These are phyloP conservation scores for Tylopilus sp. DNA, from an alignment of 768 basidiomycete species.

Conservation along the genomic window DNA sequence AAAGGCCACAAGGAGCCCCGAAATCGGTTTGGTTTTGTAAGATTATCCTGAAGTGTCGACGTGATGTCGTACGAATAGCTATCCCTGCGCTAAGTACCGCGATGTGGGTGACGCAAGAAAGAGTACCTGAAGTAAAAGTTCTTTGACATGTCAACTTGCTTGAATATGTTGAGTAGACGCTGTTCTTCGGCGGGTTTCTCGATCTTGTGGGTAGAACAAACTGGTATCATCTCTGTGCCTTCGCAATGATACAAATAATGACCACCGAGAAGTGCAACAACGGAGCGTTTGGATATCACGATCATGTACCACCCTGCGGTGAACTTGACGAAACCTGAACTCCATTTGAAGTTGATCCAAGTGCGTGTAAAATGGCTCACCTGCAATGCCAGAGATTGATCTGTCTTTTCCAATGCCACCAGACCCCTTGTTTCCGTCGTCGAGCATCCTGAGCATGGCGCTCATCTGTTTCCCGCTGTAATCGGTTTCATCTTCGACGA, in stretches of 20 bases:
- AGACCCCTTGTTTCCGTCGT: conserved; percentile 86
- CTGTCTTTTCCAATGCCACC: conserved; percentile 82
- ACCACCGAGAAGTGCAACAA: conserved; percentile 91
- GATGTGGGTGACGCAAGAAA: neutral
- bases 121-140: conserved; percentile 95
- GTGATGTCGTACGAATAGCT: conserved; percentile 98
- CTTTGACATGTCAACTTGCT: conserved; percentile 97
- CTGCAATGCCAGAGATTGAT: conserved; percentile 81
- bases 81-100: neutral
- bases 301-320: conserved; percentile 98
- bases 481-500: conserved; percentile 84
- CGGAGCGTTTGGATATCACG: conserved; percentile 82
- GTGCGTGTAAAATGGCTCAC: conserved; percentile 35
- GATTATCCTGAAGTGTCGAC: conserved; percentile 91
- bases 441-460: conserved; percentile 89
- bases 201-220: conserved; percentile 75
- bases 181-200: conserved; percentile 90
- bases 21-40: conserved; percentile 55
- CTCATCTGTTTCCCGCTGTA: conserved; percentile 91
- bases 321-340: conserved; percentile 80
- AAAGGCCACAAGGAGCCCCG: conserved; percentile 55
- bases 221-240: conserved; percentile 76
- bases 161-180: conserved; percentile 85
- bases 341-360: neutral
- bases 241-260: conserved; percentile 98